phyloP scores from a whole-genome alignment of 75 land plant genomes.

The Pinus albicaulis region DNA sequence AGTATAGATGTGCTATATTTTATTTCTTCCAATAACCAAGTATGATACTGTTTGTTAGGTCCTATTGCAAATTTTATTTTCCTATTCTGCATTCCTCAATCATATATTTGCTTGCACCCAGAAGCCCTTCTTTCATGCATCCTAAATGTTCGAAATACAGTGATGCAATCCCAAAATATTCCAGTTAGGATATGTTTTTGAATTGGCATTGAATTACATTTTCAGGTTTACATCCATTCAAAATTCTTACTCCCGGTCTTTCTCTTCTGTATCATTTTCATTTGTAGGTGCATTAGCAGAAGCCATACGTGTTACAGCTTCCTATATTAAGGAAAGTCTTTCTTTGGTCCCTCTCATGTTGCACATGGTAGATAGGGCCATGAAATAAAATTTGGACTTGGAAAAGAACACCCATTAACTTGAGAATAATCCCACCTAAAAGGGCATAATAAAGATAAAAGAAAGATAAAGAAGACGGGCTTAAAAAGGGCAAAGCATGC shows the following conservation, averaged over 20 bases:
- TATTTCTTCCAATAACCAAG: not conserved
- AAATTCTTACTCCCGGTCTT: not conserved
- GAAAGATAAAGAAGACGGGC: too few relatives aligned
- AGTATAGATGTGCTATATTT: slow-evolving; percentile 3
- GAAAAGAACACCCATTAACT: too few relatives aligned
- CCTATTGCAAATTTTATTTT: not conserved
- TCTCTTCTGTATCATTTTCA: too few relatives aligned
- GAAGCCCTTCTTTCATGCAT: not conserved
- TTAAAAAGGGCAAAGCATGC: too few relatives aligned
- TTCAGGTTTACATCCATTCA: not conserved
- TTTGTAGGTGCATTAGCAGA: too few relatives aligned
- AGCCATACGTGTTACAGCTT: too few relatives aligned
- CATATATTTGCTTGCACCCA: not conserved
- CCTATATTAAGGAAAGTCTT: too few relatives aligned
- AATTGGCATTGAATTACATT: not conserved
- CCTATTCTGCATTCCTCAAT: not conserved
- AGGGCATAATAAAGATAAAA: too few relatives aligned
- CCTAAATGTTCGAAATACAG: not conserved
- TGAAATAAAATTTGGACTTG: too few relatives aligned
- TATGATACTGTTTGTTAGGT: not conserved
- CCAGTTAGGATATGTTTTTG: not conserved
- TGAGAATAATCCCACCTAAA: too few relatives aligned
- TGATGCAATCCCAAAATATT: not conserved
- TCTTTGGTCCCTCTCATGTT: too few relatives aligned
- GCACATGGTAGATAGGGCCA: too few relatives aligned